A percentile compares a stretch with the other conserved stretches of the same genome.
Evolutionary conservation across 805 yeast species (phyloP).

Genomic region (Myxozyma sirexii): DNA sequence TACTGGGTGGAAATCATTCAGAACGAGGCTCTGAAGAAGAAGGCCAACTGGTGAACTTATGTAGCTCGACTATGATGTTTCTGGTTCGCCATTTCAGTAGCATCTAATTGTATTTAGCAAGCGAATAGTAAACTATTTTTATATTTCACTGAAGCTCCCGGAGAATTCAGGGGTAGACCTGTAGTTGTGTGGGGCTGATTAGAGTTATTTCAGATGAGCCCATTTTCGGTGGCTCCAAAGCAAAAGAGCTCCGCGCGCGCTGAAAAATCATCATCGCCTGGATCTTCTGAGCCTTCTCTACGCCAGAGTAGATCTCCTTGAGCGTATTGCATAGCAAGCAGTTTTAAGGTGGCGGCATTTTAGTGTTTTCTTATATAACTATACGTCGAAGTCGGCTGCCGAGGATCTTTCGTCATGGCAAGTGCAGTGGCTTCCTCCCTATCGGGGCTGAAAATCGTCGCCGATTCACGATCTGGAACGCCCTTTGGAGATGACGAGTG

Average conservation of each 20-base stretch:
- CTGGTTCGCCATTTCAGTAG: too few relatives aligned
- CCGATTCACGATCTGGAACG: neutral
- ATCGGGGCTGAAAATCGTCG: conserved; percentile 4
- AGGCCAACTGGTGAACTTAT: conserved; percentile 23
- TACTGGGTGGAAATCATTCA: conserved; percentile 74
- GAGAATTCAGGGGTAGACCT: neutral
- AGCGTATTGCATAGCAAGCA: too few relatives aligned
- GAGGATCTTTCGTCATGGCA: neutral
- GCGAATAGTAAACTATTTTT: too few relatives aligned
- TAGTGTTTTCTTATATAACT: too few relatives aligned
- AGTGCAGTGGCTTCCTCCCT: neutral
- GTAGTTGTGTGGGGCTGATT: neutral
- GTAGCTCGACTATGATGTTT: too few relatives aligned
- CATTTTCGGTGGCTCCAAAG: neutral
- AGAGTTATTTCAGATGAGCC: neutral
- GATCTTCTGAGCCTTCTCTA: too few relatives aligned
- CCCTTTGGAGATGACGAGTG: conserved; percentile 9
- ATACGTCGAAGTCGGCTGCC: too few relatives aligned
- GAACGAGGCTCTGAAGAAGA: conserved; percentile 30
- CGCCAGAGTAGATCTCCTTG: too few relatives aligned
- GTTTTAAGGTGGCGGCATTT: too few relatives aligned
- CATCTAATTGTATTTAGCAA: too few relatives aligned
- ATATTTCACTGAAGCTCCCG: neutral
- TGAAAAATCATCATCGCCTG: neutral
- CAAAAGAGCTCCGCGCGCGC: neutral